Percentiles rank a stretch among this genome's conserved stretches.
These are phyloP conservation scores for Plasmodium cynomolgi DNA, from an alignment of 169 alveolate species.

Conservation along the genomic window DNA sequence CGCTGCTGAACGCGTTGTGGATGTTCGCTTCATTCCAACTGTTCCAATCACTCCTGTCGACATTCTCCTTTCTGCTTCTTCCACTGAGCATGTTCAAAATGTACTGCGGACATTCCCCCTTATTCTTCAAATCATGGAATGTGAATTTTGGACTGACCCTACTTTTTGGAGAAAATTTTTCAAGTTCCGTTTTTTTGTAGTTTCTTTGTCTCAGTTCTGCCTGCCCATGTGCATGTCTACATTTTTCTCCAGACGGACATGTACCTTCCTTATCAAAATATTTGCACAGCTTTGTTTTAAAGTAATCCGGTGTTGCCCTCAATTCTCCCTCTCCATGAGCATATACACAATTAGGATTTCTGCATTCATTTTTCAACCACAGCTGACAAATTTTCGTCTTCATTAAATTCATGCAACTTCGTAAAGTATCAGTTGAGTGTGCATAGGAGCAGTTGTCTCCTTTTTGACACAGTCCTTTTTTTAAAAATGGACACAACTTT, in stretches of 20 bases:
- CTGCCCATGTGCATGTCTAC: constrained; percentile 87
- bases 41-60: neutral
- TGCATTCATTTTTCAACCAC: constrained; percentile 83
- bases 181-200: constrained; percentile 7
- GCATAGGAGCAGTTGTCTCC: constrained; percentile 67
- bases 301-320: constrained; percentile 80
- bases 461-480: constrained; percentile 47
- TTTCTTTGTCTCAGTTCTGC: constrained; percentile 81
- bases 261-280: constrained; percentile 80
- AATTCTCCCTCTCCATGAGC: constrained; percentile 85
- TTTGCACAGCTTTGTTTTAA: constrained; percentile 83
- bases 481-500: constrained; percentile 51
- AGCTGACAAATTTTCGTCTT: constrained; percentile 80
- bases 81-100: neutral
- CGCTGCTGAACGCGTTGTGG: neutral
- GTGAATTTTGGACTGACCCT: neutral
- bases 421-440: constrained; percentile 28
- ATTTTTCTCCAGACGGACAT: constrained; percentile 79
- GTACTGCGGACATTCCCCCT: neutral
- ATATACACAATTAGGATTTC: constrained; percentile 79
- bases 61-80: constrained; percentile 7
- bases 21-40: neutral
- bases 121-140: neutral
- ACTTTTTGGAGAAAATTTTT: constrained; percentile 10
- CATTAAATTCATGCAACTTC: constrained; percentile 18